These are phyloP conservation scores for Sclerotiophoma versabilis DNA, from an alignment of 2,329 filamentous ascomycete species.

Conservation along the genomic window DNA sequence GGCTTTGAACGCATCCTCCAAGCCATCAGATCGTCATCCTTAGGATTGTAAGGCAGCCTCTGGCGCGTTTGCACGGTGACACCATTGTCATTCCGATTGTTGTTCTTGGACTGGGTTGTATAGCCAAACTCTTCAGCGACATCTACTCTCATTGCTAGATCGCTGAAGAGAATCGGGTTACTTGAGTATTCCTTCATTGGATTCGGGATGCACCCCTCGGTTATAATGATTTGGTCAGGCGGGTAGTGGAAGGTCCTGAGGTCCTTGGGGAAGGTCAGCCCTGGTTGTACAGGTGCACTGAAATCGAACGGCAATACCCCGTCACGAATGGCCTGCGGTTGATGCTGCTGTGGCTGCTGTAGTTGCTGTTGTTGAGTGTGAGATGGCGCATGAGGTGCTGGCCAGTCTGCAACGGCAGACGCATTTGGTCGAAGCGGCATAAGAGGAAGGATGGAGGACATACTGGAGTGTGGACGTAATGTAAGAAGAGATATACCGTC, in stretches of 20 bases:
- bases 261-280: constrained; percentile 7
- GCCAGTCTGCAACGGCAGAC: not conserved
- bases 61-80: constrained; percentile 58
- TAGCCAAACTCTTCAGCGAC: constrained; percentile 17
- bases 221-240: not conserved
- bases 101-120: constrained; percentile 83
- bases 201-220: constrained; percentile 24
- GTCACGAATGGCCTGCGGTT: not conserved
- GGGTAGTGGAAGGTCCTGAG: constrained; percentile 1
- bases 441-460: not conserved
- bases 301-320: not conserved
- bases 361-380: not conserved
- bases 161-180: constrained; percentile 71
- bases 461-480: not conserved
- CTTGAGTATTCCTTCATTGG: not conserved
- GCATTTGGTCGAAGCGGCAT: not conserved
- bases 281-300: constrained; percentile 59
- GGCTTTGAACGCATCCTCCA: constrained; percentile 9
- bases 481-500: not conserved
- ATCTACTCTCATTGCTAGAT: constrained; percentile 8
- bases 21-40: constrained; percentile 18
- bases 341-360: not conserved
- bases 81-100: constrained; percentile 42
- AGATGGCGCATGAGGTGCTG: not conserved
- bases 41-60: constrained; percentile 13